Conservation (phyloP, 2,329 filamentous ascomycete genomes). For the Gnomoniopsis sp. region DNA sequence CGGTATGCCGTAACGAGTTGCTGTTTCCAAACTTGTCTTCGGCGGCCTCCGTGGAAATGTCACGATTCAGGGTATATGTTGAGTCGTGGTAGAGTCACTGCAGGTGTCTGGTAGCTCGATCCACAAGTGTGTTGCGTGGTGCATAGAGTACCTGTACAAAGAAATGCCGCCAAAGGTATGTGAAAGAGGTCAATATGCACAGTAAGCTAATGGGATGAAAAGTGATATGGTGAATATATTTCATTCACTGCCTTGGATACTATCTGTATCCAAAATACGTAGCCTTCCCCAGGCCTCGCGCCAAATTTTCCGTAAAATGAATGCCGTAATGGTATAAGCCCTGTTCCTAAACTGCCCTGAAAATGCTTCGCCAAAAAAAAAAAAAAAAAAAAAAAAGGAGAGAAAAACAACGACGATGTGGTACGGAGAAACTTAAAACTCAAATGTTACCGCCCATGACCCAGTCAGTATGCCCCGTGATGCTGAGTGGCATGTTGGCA, state of each 20-base stretch:
- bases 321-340: slow-evolving; percentile 16
- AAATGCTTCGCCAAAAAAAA: slow-evolving; percentile 11
- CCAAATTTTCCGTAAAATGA: slow-evolving; percentile 1
- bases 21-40: neutral
- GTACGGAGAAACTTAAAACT: neutral
- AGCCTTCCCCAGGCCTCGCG: neutral
- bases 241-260: neutral
- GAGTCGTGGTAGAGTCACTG: neutral
- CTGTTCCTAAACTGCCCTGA: slow-evolving; percentile 5
- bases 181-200: neutral
- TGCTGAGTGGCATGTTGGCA: neutral
- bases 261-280: neutral
- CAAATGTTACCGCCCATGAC: neutral
- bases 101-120: neutral
- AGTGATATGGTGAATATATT: neutral
- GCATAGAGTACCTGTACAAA: neutral
- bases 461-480: neutral
- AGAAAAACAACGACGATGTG: neutral
- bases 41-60: neutral
- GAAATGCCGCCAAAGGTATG: neutral
- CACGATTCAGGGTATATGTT: neutral
- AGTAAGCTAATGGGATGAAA: neutral
- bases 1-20: neutral
- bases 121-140: neutral
- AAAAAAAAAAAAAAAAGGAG: neutral